These are phyloP conservation scores for Aspergillus amoenus DNA, from an alignment of 2,329 filamentous ascomycete species.

Conservation along the genomic window DNA sequence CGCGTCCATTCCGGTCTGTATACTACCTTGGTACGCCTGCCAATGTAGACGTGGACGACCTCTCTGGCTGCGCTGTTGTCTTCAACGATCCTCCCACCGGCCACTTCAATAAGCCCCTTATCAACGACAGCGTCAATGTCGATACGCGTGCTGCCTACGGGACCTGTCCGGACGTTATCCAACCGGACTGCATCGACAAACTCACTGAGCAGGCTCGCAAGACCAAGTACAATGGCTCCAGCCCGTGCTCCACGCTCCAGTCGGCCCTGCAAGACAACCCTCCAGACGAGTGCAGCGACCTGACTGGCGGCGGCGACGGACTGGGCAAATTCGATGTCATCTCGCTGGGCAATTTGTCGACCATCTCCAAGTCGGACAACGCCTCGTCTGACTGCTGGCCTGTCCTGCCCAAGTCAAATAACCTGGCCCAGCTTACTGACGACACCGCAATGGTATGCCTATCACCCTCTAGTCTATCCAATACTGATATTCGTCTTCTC, in stretches of 20 bases:
- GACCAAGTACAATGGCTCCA: neutral
- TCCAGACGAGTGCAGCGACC: slow-evolving; percentile 6
- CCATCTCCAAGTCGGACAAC: slow-evolving; percentile 1
- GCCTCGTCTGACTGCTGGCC: slow-evolving; percentile 15
- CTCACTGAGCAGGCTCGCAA: slow-evolving; percentile 10
- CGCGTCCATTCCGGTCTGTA: slow-evolving; percentile 12
- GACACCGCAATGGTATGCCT: slow-evolving; percentile 1
- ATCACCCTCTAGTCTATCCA: neutral
- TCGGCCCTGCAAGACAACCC: neutral
- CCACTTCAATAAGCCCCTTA: neutral
- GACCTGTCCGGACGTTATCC: slow-evolving; percentile 14
- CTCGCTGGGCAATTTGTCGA: neutral
- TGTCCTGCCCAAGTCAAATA: slow-evolving; percentile 13
- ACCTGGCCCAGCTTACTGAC: slow-evolving; percentile 2
- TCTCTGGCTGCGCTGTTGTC: slow-evolving; percentile 18
- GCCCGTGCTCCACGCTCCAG: slow-evolving; percentile 1
- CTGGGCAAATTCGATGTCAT: slow-evolving; percentile 14
- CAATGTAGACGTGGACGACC: neutral
- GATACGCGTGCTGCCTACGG: slow-evolving; percentile 9
- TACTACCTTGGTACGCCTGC: slow-evolving; percentile 18
- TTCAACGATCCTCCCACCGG: slow-evolving; percentile 16
- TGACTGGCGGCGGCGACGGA: neutral
- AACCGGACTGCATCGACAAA: slow-evolving; percentile 15
- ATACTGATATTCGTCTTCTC: neutral
- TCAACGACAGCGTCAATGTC: neutral